A percentile compares a stretch with the other conserved stretches of the same genome.
phyloP scores from a whole-genome alignment of 116 monocot species.

The Zostera marina region DNA sequence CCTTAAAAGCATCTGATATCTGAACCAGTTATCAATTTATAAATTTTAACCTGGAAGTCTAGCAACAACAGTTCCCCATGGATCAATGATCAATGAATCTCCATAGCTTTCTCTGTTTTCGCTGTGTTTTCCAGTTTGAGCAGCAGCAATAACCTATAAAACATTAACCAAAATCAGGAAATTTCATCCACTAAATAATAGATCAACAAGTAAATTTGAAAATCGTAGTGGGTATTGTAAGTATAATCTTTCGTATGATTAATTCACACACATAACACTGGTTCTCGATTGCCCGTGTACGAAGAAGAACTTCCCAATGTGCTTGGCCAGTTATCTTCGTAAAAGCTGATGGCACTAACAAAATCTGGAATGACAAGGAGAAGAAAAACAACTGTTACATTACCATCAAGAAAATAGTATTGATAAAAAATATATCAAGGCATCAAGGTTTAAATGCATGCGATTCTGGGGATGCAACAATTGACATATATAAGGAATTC shows the following conservation, averaged over 20 bases:
- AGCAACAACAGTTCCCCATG: conserved; percentile 72
- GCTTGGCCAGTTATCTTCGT: conserved; percentile 83
- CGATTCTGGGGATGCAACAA: no score
- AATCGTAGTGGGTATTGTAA: no score
- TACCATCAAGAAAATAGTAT: background rate
- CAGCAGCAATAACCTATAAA: conserved; percentile 64
- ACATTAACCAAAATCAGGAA: no score
- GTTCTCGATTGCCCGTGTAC: conserved; percentile 86
- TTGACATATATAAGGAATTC: background rate
- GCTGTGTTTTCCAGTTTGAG: conserved; percentile 79
- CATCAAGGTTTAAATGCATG: no score
- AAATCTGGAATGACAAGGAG: conserved; percentile 30
- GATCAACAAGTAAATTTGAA: no score
- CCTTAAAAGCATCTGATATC: no score
- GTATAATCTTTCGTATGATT: background rate
- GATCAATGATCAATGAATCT: conserved; percentile 85
- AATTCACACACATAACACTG: conserved; percentile 71
- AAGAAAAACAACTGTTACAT: background rate
- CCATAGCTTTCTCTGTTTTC: conserved; percentile 92
- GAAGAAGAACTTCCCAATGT: conserved; percentile 92
- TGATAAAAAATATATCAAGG: no score
- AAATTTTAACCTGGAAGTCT: conserved; percentile 42
- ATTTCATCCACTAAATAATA: no score
- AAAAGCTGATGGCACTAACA: conserved; percentile 86
- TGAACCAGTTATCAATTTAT: no score